phyloP scores from a whole-genome alignment of 1,284 basidiomycete species.

The Limonomyces culmigenus region DNA sequence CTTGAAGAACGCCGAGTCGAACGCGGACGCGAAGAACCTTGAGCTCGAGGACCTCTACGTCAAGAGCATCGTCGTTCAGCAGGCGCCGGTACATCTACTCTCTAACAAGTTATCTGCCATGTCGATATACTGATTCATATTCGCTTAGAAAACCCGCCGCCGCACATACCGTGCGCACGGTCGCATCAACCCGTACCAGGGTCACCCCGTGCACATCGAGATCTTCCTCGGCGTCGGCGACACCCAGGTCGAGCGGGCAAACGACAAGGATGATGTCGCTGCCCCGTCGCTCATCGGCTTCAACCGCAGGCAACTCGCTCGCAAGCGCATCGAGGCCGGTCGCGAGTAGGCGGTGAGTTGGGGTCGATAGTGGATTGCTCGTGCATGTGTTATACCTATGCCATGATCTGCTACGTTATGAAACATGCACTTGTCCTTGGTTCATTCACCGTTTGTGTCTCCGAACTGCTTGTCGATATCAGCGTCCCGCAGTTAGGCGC shows the following conservation, averaged over 20 bases:
- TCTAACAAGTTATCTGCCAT: not conserved
- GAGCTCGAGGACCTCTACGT: conserved; percentile 86
- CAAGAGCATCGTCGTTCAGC: conserved; percentile 96
- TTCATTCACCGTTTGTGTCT: no score
- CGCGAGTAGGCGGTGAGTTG: conserved; percentile 18
- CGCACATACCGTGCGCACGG: conserved; percentile 99
- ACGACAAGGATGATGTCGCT: conserved; percentile 53
- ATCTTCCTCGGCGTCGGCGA: conserved; percentile 72
- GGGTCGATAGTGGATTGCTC: no score
- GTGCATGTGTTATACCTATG: no score
- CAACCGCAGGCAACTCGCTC: conserved; percentile 69
- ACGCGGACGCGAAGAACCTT: conserved; percentile 96
- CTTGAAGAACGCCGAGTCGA: conserved; percentile 98
- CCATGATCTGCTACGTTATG: no score
- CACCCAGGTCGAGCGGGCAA: conserved; percentile 78
- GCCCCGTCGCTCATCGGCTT: conserved; percentile 37
- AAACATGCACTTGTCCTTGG: no score
- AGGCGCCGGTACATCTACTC: conserved; percentile 68
- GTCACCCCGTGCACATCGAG: conserved; percentile 91
- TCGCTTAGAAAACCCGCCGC: conserved; percentile 84
- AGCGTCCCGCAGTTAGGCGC: no score
- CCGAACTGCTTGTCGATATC: no score
- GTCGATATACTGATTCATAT: conserved; percentile 1
- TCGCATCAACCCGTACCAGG: conserved; percentile 86
- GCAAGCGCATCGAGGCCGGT: conserved; percentile 68